These are phyloP conservation scores for Telopea speciosissima DNA, from an alignment of 177 flowering plant genomes.

Conservation along the genomic window DNA sequence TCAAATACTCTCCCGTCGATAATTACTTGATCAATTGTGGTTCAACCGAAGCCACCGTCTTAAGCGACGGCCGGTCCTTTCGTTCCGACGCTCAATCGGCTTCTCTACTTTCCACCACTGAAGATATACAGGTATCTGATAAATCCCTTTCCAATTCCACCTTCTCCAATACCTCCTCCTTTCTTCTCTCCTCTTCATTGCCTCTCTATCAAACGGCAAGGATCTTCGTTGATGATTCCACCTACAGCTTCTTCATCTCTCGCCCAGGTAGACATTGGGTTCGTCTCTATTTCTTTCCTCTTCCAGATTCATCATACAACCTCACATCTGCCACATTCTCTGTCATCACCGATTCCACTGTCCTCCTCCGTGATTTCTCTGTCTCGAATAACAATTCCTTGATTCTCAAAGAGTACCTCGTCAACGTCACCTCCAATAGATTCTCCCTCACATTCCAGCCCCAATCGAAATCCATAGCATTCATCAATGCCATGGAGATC, in stretches of 20 bases:
- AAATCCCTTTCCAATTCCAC: constrained; percentile 10
- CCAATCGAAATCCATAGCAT: constrained; percentile 46
- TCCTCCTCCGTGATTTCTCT: constrained; percentile 69
- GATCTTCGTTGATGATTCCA: constrained; percentile 41
- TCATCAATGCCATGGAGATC: constrained; percentile 77
- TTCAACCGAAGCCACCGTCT: constrained; percentile 28
- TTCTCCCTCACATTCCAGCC: constrained; percentile 63
- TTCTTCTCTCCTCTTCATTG: constrained; percentile 2
- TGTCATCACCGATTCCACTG: constrained; percentile 42
- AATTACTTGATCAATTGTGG: constrained; percentile 72
- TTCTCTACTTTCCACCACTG: constrained; percentile 42
- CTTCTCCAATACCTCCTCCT: not conserved
- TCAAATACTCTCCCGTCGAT: constrained; percentile 40
- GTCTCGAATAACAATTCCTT: constrained; percentile 9
- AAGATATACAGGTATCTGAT: constrained; percentile 33
- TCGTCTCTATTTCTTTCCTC: constrained; percentile 70
- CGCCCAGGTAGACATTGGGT: constrained; percentile 57
- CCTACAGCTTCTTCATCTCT: constrained; percentile 47
- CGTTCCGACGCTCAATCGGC: constrained; percentile 57
- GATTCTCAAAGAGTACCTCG: constrained; percentile 67
- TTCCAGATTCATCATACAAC: constrained; percentile 41
- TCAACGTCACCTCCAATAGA: constrained; percentile 35
- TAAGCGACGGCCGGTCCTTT: constrained; percentile 67
- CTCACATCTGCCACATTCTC: constrained; percentile 53
- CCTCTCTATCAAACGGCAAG: constrained; percentile 51